Evolutionary conservation across 1,284 basidiomycete species (phyloP), one percentile per base, ranked within the genome.

Genomic region (Pascua sp.): DNA sequence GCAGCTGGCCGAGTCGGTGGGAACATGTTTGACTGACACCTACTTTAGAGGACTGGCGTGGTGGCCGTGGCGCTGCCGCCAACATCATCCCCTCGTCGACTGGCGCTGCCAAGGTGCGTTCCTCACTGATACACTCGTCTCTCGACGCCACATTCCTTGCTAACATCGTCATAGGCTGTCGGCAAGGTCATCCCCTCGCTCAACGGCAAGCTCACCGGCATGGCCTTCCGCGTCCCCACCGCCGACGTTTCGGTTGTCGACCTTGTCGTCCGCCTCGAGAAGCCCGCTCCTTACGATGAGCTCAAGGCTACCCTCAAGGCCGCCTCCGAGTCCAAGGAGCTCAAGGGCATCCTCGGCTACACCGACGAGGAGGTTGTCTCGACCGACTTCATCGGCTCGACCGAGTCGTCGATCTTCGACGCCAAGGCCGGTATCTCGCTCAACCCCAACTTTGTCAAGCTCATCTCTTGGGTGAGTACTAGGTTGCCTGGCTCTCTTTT

Each of bases 51-150:
- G 80, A 81, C 78, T 83, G 82, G 82, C 79, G 82, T 80, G 96
- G 96, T 78, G 95, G 95, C 70, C 96, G 95, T 83, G 86, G 88
- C 71, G 93, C 95, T 64, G 88, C 87, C 79, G 90, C 90, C 82
- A 99, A 99, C 87, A 98, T 99, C 81, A 99, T 99, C 77, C 95
- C 95, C 59, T 98, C 95, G 38, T 96, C 92, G 72, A 98, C 96
- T 65, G 95, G 95, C 83, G 95, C 95, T 65, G 96, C 96, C 79
- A 98, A 98, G 81, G 24, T 32, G 24, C 24, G 24, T 32, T 32
- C 24, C 24, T 7, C 24, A 32, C 24, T 32, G 24, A 32, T 32
- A 32, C 24, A 32, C 3, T n/a, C n/a, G n/a, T n/a, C n/a, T n/a
- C 76, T 75, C 60, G 44, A 68, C 13, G 32, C 18, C 50, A 17